Base-by-base conservation (phyloP, 306 rosid genomes). In the Medicago arabica region DNA sequence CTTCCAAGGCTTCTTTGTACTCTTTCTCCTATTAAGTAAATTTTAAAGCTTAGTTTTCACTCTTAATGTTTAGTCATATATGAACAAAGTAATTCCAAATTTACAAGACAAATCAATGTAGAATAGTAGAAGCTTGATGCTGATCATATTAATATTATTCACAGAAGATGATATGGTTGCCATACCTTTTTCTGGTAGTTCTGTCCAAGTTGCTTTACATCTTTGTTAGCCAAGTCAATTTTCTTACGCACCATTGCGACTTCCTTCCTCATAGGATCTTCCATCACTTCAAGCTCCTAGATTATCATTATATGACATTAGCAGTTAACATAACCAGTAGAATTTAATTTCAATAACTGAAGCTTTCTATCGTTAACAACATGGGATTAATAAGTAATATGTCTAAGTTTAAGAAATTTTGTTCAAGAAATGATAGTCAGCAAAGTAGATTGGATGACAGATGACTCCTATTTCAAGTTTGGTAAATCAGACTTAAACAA, bases 211-310 rank as follows among this genome's bases (percentile, higher is more conserved):
- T 93, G 82, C 86, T 92, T 95, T 40, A 92, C 85, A 40, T 95
- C 99, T 75, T 71, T 84, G 66, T 83, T 95, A 17, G 89, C 88
- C 72, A 84, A 58, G 79, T 92, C 96, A 18, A 92, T 84, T 81
- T 81, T 95, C 86, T 95, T 95, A 46, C 97, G 84, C 31, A 92
- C 80, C 78, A 75, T 77, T 47, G 93, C 97, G 28, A 90, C 92
- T 80, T 95, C 99, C 79, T 90, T 95, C 78, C 84, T 87, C 88
- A 88, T 67, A 13, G 99, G 97, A 84, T 95, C 99, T 63, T 86
- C 83, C 81, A 92, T 64, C 74, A 83, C 93, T 86, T 95, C 96
- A 21, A 95, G 93, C 79, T 95, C 96, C 96, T 92, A 80, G 31
- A 46, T 67, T n/a, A 76, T 77, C 23, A 78, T 77, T 31, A 65